Percentiles rank a stretch among this genome's conserved stretches.
phyloP scores from a whole-genome alignment of 2,329 filamentous ascomycete species.

The Xylariaceae sp. region DNA sequence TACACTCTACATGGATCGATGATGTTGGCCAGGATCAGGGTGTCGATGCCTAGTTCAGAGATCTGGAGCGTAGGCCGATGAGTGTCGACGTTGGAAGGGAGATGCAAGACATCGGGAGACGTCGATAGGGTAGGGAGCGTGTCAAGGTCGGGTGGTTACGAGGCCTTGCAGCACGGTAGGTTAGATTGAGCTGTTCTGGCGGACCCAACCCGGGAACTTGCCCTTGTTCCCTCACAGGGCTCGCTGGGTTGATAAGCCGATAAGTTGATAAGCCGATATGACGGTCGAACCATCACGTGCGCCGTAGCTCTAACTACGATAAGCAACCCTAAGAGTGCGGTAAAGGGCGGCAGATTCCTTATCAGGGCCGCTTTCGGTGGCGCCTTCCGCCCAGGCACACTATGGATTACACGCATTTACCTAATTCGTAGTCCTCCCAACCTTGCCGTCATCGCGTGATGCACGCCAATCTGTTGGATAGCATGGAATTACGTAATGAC shows the following conservation, averaged over 20 bases:
- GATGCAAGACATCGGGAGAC: slow-evolving; percentile 12
- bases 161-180: not conserved
- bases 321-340: not conserved
- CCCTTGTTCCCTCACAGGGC: not conserved
- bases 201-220: not conserved
- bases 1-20: slow-evolving; percentile 27
- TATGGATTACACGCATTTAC: not conserved
- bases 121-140: not conserved
- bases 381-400: not conserved
- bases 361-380: not conserved
- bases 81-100: slow-evolving; percentile 6
- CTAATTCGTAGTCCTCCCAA: no score
- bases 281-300: slow-evolving; percentile 1
- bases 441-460: no score
- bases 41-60: slow-evolving; percentile 1
- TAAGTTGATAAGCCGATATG: slow-evolving; percentile 3
- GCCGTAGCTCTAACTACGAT: not conserved
- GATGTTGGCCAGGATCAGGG: not conserved
- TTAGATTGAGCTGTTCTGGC: slow-evolving; percentile 21
- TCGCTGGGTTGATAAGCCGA: slow-evolving; percentile 7
- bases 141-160: not conserved
- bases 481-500: no score
- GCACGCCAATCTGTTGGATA: no score
- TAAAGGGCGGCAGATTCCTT: not conserved
- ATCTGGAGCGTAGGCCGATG: not conserved